A percentile compares a stretch with the other conserved stretches of the same genome.
These are phyloP conservation scores for Glebionis coronaria DNA, from an alignment of 129 eudicot genomes.

Conservation along the genomic window DNA sequence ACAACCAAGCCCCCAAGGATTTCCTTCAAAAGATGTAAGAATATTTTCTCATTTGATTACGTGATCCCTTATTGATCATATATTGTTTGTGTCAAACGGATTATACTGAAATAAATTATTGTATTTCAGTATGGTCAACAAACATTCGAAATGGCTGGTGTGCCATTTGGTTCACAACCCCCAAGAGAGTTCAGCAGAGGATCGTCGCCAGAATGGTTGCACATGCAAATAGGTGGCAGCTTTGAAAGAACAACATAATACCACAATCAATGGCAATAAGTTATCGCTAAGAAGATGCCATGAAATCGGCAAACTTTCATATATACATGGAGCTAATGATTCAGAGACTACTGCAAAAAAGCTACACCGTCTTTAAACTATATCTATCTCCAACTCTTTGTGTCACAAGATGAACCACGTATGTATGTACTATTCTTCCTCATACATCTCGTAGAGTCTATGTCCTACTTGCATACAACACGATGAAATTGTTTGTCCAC, in stretches of 20 bases:
- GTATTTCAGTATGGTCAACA: constrained; percentile 79
- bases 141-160: constrained; percentile 57
- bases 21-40: constrained; percentile 84
- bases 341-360: constrained; percentile 12
- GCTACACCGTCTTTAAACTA: constrained; percentile 19
- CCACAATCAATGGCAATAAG: constrained; percentile 16
- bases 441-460: constrained; percentile 33
- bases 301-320: constrained; percentile 17
- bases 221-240: constrained; percentile 92
- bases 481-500: constrained; percentile 24
- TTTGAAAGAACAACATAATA: constrained; percentile 62
- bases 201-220: constrained; percentile 95
- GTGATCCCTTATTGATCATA: neutral
- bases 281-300: constrained; percentile 11
- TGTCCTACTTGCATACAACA: constrained; percentile 28
- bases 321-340: constrained; percentile 24
- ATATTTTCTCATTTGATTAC: neutral
- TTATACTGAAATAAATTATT: neutral
- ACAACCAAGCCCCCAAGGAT: constrained; percentile 63
- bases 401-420: constrained; percentile 25
- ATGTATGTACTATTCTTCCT: constrained; percentile 17
- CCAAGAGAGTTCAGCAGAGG: constrained; percentile 75
- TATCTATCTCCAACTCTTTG: constrained; percentile 31
- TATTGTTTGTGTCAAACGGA: neutral
- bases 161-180: constrained; percentile 75